Evolutionary conservation across 768 basidiomycete genomes (phyloP).

Genomic region (Suillus plorans): DNA sequence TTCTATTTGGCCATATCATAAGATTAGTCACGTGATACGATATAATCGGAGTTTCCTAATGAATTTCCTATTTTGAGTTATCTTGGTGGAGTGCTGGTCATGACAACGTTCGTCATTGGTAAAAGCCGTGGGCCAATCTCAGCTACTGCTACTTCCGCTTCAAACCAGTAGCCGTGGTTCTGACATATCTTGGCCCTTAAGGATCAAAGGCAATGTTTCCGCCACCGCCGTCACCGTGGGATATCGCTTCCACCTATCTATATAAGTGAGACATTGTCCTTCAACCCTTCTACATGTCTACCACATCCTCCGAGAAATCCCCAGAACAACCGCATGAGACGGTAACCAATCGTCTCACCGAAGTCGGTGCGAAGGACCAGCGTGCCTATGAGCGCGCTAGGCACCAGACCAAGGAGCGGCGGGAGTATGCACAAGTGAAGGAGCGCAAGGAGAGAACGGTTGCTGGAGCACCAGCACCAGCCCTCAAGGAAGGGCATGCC

Average conservation of each 20-base stretch:
- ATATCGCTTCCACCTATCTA: slow-evolving; percentile 17
- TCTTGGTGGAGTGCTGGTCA: slow-evolving; percentile 20
- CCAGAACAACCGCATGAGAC: slow-evolving; percentile 21
- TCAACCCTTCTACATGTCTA: slow-evolving; percentile 27
- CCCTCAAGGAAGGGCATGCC: slow-evolving; percentile 19
- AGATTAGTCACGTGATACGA: background rate
- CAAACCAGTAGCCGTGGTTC: background rate
- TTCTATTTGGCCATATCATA: too few species aligned
- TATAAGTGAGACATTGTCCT: slow-evolving; percentile 26
- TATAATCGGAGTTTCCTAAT: slow-evolving; percentile 12
- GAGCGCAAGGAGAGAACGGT: slow-evolving; percentile 31
- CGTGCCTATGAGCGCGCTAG: slow-evolving; percentile 35
- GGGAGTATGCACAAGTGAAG: slow-evolving; percentile 29
- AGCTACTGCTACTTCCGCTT: background rate
- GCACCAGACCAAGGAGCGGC: slow-evolving; percentile 32
- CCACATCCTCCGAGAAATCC: slow-evolving; percentile 23
- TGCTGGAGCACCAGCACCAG: slow-evolving; percentile 10
- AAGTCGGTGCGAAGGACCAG: slow-evolving; percentile 24
- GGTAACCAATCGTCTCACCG: slow-evolving; percentile 16
- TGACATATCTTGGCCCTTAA: background rate
- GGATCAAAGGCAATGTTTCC: background rate
- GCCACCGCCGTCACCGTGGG: slow-evolving; percentile 14
- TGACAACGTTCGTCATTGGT: slow-evolving; percentile 18
- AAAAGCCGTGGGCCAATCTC: background rate
- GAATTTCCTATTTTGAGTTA: slow-evolving; percentile 5